Conservation (phyloP, 169 alveolate species). For the Cryptosporidium sp. region DNA sequence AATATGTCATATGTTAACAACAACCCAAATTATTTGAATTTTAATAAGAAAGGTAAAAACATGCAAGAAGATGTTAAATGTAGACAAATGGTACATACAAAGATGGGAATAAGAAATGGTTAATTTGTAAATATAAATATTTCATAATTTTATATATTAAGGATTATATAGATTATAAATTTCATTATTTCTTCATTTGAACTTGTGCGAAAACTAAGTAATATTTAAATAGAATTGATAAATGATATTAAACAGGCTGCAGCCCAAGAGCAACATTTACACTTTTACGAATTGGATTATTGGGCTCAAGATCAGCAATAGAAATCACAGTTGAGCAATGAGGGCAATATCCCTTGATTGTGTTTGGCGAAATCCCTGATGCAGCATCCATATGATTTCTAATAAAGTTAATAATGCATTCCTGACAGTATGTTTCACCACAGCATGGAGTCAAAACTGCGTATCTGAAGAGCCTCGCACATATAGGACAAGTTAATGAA, state of each 20-base stretch:
- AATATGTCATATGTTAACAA: not conserved
- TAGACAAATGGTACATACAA: not conserved
- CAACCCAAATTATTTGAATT: conserved; percentile 5
- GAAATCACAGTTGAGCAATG: conserved; percentile 73
- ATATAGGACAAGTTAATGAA: conserved; percentile 81
- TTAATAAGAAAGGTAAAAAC: conserved; percentile 1
- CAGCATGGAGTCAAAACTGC: conserved; percentile 87
- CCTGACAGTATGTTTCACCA: conserved; percentile 87
- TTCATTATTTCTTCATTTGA: not conserved
- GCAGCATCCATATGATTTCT: conserved; percentile 63
- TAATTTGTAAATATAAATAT: too few species aligned
- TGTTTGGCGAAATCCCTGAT: conserved; percentile 66
- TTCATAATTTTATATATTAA: too few species aligned
- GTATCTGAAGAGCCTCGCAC: conserved; percentile 83
- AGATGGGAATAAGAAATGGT: not conserved
- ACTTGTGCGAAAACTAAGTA: not conserved
- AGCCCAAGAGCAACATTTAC: conserved; percentile 75
- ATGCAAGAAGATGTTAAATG: conserved; percentile 49
- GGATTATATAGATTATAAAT: not conserved
- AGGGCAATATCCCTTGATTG: conserved; percentile 67
- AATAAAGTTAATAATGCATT: conserved; percentile 67
- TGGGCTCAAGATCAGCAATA: conserved; percentile 72
- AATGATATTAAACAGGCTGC: conserved; percentile 25
- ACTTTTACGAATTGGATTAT: conserved; percentile 71
- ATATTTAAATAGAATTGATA: not conserved